Evolutionary conservation across 1,139 yeast genomes (phyloP).

Genomic region (Debaryomyces subglobosus): DNA sequence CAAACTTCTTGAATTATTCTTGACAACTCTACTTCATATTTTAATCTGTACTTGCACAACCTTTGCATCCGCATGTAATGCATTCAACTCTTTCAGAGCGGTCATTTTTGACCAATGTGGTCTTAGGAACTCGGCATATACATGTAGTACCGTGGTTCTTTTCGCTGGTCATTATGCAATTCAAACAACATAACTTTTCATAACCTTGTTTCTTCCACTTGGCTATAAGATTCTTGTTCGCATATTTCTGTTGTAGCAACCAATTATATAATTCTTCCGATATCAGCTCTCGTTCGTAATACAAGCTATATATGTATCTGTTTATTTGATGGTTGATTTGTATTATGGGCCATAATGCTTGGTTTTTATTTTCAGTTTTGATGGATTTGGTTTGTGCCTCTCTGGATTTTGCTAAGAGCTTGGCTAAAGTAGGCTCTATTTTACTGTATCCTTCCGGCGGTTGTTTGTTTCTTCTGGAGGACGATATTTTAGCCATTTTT

Average conservation of each 20-base stretch:
- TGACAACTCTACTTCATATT: background rate
- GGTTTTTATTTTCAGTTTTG: conserved; percentile 43
- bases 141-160: conserved; percentile 71
- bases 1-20: background rate
- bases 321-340: conserved; percentile 75
- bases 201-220: conserved; percentile 93
- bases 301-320: conserved; percentile 73
- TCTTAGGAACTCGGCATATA: conserved; percentile 83
- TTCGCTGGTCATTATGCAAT: conserved; percentile 71
- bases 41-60: conserved; percentile 83
- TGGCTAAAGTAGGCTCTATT: conserved; percentile 69
- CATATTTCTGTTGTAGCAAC: conserved; percentile 68
- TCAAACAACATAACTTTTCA: conserved; percentile 81
- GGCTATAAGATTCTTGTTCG: conserved; percentile 73
- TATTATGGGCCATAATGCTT: conserved; percentile 73
- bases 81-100: conserved; percentile 55
- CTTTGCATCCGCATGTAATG: conserved; percentile 85
- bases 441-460: conserved; percentile 80
- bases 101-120: conserved; percentile 44
- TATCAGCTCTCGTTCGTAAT: conserved; percentile 70
- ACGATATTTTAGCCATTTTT: conserved; percentile 46
- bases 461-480: conserved; percentile 43
- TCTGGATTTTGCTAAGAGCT: conserved; percentile 62
- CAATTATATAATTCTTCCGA: conserved; percentile 74
- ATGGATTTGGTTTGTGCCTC: conserved; percentile 49